Base-by-base conservation (phyloP, 2,329 filamentous ascomycete species). In the Penicillium sp. region DNA sequence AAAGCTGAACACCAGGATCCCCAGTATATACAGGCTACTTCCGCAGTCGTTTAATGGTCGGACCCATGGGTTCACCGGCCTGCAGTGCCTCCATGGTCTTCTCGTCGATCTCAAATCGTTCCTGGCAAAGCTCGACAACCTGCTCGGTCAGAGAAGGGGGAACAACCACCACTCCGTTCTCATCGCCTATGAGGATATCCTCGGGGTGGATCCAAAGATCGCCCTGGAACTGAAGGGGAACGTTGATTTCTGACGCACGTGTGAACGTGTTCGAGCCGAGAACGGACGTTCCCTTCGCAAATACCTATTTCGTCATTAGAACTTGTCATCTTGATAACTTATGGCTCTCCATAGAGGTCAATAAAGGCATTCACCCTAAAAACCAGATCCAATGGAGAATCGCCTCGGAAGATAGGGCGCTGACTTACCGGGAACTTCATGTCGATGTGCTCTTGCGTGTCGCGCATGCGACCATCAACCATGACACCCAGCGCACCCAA, bases 21-120 rank as follows among this genome's bases (percentile, higher is more conserved):
- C 6, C 12, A 9, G 17, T 36, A 7, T 36, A 21, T 12, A 18
- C 15, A 18, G 17, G 5, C 42, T 53, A 58, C 26, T 58, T 58
- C 5, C 53, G 56, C 23, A 52, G 34, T 18, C 53, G 47, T 30
- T 58, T 34, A 13, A 58, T 54, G 2, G 53, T 54, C 8, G 53
- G 33, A 1, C 50, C 56, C 53, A 56, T 50, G 15, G 51, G 32
- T 9, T 58, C 56, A 26, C 56, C 56, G 1, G 53, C 56, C 18
- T 48, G 50, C 17, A 58, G 48, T 17, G 53, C 56, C 24, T 45
- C 39, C 50, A 58, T 52, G 2, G 51, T 58, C 50, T 58, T 58
- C 43, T 58, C 53, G 36, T 58, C 56, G 29, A 58, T 58, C n/a
- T 58, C 53, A 29, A 56, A 52, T 0, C 56, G 50, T 40, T 52